Conservation (phyloP, 176 grass and related monocot genomes). For the Puya raimondii region DNA sequence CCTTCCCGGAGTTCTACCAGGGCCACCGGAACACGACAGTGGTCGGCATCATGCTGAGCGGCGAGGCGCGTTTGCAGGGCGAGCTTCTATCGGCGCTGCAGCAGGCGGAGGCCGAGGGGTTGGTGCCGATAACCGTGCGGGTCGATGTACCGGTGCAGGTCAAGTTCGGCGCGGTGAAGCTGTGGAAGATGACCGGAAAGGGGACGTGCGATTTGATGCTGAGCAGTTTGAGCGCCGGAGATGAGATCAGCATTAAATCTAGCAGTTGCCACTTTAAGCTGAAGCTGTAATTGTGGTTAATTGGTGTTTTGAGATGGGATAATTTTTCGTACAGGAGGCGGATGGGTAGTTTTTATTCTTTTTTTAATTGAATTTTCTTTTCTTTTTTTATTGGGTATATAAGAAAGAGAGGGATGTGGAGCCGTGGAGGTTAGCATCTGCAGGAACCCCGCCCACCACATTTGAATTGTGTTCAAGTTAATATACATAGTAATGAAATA, state of each 20-base stretch:
- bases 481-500: too few species aligned
- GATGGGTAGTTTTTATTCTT: too few species aligned
- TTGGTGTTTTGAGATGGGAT: neutral
- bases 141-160: constrained; percentile 56
- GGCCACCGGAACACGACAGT: constrained; percentile 63
- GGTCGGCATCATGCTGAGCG: constrained; percentile 30
- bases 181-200: constrained; percentile 62
- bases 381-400: too few species aligned
- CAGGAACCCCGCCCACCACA: too few species aligned
- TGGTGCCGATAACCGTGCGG: constrained; percentile 37
- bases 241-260: constrained; percentile 45
- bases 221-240: constrained; percentile 33
- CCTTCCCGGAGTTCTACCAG: constrained; percentile 77
- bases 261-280: constrained; percentile 75
- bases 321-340: too few species aligned
- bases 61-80: constrained; percentile 40
- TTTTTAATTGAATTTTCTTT: neutral
- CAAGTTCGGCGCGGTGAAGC: constrained; percentile 63
- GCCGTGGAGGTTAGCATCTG: too few species aligned
- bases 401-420: too few species aligned
- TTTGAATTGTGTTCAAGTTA: too few species aligned
- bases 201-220: constrained; percentile 41
- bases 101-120: constrained; percentile 33
- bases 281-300: constrained; percentile 37
- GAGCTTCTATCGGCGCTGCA: constrained; percentile 30